phyloP scores from a whole-genome alignment of 2,329 filamentous ascomycete species.

The Diaporthe aspalathi region DNA sequence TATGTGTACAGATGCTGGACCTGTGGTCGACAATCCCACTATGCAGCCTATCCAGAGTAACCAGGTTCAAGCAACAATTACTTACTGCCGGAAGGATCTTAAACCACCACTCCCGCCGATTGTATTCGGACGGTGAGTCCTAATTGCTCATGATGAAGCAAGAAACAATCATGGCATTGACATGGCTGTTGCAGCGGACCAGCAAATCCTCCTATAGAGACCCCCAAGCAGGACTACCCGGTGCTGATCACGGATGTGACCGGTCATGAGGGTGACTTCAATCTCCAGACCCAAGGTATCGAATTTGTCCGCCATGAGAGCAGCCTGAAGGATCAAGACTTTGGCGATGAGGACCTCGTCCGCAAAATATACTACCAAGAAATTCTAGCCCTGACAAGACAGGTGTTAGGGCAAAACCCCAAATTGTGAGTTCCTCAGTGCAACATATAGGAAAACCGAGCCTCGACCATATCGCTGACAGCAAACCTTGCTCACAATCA shows the following conservation, averaged over 20 bases:
- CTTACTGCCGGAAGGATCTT: background rate
- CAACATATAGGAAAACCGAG: too few species aligned
- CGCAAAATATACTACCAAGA: background rate
- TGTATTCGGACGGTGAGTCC: background rate
- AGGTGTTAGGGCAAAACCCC: background rate
- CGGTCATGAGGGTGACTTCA: constrained; percentile 10
- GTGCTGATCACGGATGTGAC: constrained; percentile 20
- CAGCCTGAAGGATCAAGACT: background rate
- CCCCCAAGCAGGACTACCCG: constrained; percentile 14
- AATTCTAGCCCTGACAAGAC: background rate
- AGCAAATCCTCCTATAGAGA: constrained; percentile 13
- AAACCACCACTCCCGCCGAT: background rate
- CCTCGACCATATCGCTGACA: background rate
- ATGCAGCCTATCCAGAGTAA: background rate
- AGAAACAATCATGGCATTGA: background rate
- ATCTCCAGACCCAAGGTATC: constrained; percentile 4
- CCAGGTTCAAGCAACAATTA: background rate
- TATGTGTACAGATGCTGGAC: background rate
- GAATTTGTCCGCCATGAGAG: constrained; percentile 5
- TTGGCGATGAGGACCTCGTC: constrained; percentile 6
- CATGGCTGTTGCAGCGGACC: background rate
- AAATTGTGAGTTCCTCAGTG: constrained; percentile 18
- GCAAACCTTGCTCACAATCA: background rate
- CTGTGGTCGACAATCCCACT: background rate
- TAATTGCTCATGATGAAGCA: accelerated